These are phyloP conservation scores for Candida multigemmis DNA, from an alignment of 805 yeast species.

Conservation along the genomic window DNA sequence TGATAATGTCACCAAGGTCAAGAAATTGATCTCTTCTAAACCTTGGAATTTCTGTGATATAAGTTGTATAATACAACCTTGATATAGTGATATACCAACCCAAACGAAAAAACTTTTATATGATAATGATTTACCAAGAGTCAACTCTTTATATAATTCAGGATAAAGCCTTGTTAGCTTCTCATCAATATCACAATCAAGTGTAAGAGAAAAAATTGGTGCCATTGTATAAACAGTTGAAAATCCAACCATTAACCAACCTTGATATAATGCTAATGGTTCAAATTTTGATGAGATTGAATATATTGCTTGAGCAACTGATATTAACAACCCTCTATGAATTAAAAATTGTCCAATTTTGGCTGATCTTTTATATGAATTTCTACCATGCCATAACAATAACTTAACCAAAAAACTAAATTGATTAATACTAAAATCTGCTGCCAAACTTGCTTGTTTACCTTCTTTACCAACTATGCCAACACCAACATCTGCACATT, in stretches of 20 bases:
- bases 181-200: slow-evolving; percentile 87
- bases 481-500: slow-evolving; percentile 97
- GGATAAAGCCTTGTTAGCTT: slow-evolving; percentile 86
- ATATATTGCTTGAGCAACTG: slow-evolving; percentile 91
- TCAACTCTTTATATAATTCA: slow-evolving; percentile 86
- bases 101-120: slow-evolving; percentile 85
- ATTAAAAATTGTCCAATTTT: slow-evolving; percentile 92
- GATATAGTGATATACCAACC: slow-evolving; percentile 84
- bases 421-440: slow-evolving; percentile 90
- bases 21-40: slow-evolving; percentile 42
- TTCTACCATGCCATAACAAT: slow-evolving; percentile 95
- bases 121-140: slow-evolving; percentile 79
- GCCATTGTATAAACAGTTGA: slow-evolving; percentile 97
- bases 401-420: slow-evolving; percentile 83
- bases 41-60: slow-evolving; percentile 73
- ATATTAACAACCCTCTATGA: slow-evolving; percentile 89
- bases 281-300: slow-evolving; percentile 82
- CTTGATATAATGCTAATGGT: slow-evolving; percentile 90
- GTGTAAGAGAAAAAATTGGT: slow-evolving; percentile 89
- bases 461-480: slow-evolving; percentile 99
- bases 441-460: slow-evolving; percentile 92
- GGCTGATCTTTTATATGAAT: slow-evolving; percentile 92
- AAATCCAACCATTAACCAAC: slow-evolving; percentile 97
- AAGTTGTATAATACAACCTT: slow-evolving; percentile 80
- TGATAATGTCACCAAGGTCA: slow-evolving; percentile 75